Evolutionary conservation across 805 yeast genomes (phyloP), one percentile per base, ranked within the genome.

Genomic region (Saturnispora zaruensis): DNA sequence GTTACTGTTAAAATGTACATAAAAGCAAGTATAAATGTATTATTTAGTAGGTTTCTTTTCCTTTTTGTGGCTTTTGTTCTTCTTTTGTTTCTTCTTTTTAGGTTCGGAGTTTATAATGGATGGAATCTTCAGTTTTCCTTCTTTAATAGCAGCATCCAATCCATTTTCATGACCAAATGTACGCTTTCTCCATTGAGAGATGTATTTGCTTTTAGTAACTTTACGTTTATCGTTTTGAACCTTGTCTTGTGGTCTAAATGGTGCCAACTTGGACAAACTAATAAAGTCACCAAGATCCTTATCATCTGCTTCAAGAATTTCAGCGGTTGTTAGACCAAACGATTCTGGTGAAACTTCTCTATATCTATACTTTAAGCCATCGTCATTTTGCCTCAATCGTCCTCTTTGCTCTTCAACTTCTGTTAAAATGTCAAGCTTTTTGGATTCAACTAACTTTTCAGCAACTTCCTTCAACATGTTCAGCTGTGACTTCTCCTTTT

Each of bases 261-360:
- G 91, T 0, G 98, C 97, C 57, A 93, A 81, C 66, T 90, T 90
- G 72, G 91, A 91, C 59, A 93, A 70, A 21, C 96, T 93, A 51
- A 89, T 82, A 60, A 75, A 89, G 50, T 82, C 84, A 66, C 93
- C 93, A 66, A 93, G 73, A 45, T 84, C 85, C 53, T 76, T 74
- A 64, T 93, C 99, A 61, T 87, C 91, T 13, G 99, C 99, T 51
- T 87, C 69, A 48, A 93, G 72, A 44, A 93, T 93, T 59, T 93
- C 99, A 54, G 93, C 75, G 0, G 93, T 77, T 0, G 86, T 74
- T 45, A 93, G 73, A 11, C 98, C 98, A 68, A 78, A 93, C 8
- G 89, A 71, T 60, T 93, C 98, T 7, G 99, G 97, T 1, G 96
- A 89, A 4, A 93, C 98, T 59, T 89, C 96, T 59, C 97, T 78